Evolutionary conservation across 169 alveolate species (phyloP).

Genomic region (Cryptosporidium baileyi): DNA sequence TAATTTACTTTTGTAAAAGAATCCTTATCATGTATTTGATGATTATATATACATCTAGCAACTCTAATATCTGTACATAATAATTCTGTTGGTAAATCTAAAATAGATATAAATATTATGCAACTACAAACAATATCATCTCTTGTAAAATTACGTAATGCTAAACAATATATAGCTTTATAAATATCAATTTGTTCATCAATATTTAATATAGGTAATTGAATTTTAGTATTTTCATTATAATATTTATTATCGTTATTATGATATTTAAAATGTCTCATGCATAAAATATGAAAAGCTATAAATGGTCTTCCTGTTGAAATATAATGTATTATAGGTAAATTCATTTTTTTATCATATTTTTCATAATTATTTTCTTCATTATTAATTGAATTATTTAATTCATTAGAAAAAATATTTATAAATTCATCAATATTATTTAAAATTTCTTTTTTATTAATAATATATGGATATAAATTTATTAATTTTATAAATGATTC

Average conservation of each 20-base stretch:
- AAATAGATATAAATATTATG: conserved; percentile 32
- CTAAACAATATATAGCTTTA: conserved; percentile 8
- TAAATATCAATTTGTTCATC: conserved; percentile 23
- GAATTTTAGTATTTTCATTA: neutral
- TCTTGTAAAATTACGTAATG: conserved; percentile 57
- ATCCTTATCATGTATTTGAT: neutral
- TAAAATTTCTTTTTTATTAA: neutral
- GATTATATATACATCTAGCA: conserved; percentile 64
- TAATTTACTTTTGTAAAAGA: neutral
- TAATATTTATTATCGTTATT: neutral
- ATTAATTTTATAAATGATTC: conserved; percentile 1
- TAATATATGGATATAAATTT: neutral
- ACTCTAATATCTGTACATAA: conserved; percentile 48
- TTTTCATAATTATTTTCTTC: neutral
- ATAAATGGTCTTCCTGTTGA: conserved; percentile 75
- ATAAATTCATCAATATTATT: neutral
- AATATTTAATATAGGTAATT: neutral
- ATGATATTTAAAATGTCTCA: conserved; percentile 3
- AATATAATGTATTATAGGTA: conserved; percentile 73
- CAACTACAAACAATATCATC: conserved; percentile 24
- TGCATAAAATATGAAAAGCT: conserved; percentile 68
- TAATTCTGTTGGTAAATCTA: conserved; percentile 20
- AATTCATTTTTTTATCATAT: neutral
- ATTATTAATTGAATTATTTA: neutral
- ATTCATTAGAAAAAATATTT: neutral